Evolutionary conservation across 2,329 filamentous ascomycete species (phyloP).

Genomic region (Oidium heveae): DNA sequence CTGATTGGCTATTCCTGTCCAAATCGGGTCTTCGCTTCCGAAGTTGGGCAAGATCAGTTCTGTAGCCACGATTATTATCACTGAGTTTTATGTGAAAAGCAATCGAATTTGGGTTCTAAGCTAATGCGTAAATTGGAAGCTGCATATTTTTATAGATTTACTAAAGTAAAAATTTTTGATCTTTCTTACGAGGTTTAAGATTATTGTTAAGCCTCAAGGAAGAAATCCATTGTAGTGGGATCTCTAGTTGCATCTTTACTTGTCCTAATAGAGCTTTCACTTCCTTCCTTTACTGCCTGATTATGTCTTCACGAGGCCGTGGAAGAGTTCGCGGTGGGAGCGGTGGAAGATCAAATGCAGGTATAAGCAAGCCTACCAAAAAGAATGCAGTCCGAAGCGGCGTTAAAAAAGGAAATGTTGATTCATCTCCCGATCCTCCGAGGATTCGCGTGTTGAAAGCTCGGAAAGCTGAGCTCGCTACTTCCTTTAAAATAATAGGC

Average conservation of each 20-base stretch:
- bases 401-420: slow-evolving; percentile 3
- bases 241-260: no score
- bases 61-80: not conserved
- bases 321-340: slow-evolving; percentile 7
- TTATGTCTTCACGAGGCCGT: slow-evolving; percentile 5
- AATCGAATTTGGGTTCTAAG: not conserved
- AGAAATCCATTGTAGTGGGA: not conserved
- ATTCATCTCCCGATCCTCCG: slow-evolving; percentile 4
- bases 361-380: not conserved
- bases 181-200: not conserved
- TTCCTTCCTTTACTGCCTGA: not conserved
- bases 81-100: not conserved
- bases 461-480: slow-evolving; percentile 9
- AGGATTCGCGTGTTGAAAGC: slow-evolving; percentile 11
- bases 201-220: not conserved
- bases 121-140: not conserved
- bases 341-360: not conserved
- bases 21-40: not conserved
- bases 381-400: not conserved
- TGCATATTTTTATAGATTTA: not conserved
- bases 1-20: not conserved
- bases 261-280: no score
- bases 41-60: not conserved
- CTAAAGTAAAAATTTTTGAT: not conserved
- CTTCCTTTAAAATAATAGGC: slow-evolving; percentile 10